phyloP scores from a whole-genome alignment of 2,329 filamentous ascomycete genomes.

The Cercospora canescens region DNA sequence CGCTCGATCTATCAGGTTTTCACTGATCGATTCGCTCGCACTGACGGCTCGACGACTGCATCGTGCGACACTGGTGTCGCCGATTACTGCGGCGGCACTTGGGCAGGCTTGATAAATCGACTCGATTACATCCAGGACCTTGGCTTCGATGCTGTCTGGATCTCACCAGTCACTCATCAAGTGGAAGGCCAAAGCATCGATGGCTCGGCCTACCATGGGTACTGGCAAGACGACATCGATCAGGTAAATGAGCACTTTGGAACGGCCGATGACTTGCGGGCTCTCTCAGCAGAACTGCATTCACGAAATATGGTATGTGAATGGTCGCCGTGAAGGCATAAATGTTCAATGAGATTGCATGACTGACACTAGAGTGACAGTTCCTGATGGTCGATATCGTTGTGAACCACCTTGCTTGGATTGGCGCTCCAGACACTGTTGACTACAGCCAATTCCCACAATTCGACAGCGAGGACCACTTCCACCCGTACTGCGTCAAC shows the following conservation, averaged over 20 bases:
- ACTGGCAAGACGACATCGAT: conserved; percentile 55
- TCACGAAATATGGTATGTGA: conserved; percentile 37
- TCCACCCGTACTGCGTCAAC: conserved; percentile 59
- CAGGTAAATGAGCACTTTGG: conserved; percentile 40
- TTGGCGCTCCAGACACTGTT: conserved; percentile 28
- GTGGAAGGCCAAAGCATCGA: conserved; percentile 40
- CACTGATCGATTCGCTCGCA: conserved; percentile 44
- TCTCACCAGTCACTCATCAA: conserved; percentile 57
- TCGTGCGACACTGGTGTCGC: conserved; percentile 37
- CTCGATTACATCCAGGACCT: conserved; percentile 62
- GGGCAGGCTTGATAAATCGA: conserved; percentile 57
- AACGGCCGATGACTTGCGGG: conserved; percentile 38
- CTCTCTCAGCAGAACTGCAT: conserved; percentile 38
- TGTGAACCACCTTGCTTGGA: conserved; percentile 40
- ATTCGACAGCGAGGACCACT: conserved; percentile 42
- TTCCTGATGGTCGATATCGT: conserved; percentile 43
- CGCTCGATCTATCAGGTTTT: conserved; percentile 46
- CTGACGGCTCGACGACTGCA: conserved; percentile 42
- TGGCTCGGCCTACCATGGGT: conserved; percentile 56
- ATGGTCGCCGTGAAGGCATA: not conserved
- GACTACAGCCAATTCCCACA: conserved; percentile 40
- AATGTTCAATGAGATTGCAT: not conserved
- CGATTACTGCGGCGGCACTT: conserved; percentile 63
- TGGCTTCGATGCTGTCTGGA: conserved; percentile 45
- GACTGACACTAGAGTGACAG: conserved; percentile 10